Evolutionary conservation across 2,329 filamentous ascomycete species (phyloP).

Genomic region (Alternaria brassicicola): DNA sequence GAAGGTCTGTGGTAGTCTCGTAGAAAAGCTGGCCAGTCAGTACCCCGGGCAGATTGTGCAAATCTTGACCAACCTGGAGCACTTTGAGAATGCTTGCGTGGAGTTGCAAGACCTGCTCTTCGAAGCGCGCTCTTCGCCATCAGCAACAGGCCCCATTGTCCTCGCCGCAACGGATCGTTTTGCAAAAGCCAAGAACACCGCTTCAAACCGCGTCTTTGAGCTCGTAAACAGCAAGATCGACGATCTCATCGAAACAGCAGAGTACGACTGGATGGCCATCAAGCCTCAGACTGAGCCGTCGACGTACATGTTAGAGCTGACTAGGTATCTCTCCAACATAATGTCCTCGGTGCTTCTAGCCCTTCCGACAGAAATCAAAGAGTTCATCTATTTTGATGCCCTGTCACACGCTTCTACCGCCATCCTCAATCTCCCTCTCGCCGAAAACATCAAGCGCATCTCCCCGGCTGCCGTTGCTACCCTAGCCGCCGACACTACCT

Average conservation of each 20-base stretch:
- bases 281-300: constrained; percentile 74
- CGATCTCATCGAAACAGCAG: constrained; percentile 93
- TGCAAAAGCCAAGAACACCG: constrained; percentile 87
- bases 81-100: constrained; percentile 91
- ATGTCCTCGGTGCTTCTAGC: constrained; percentile 94
- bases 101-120: constrained; percentile 88
- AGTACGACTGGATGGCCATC: constrained; percentile 84
- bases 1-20: constrained; percentile 88
- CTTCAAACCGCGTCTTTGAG: constrained; percentile 97
- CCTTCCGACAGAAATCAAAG: constrained; percentile 93
- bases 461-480: constrained; percentile 84
- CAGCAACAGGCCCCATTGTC: constrained; percentile 78
- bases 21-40: constrained; percentile 86
- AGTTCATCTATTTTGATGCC: constrained; percentile 97
- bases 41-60: constrained; percentile 98
- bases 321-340: constrained; percentile 90
- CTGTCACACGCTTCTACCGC: constrained; percentile 87
- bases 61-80: constrained; percentile 95
- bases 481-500: constrained; percentile 80
- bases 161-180: constrained; percentile 87
- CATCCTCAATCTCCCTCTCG: constrained; percentile 80
- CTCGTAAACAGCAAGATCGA: constrained; percentile 99
- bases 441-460: constrained; percentile 80
- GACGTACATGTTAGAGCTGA: constrained; percentile 95
- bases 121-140: constrained; percentile 79